Evolutionary conservation across 1,139 yeast genomes (phyloP).

Genomic region (Diutina scorzettiae): DNA sequence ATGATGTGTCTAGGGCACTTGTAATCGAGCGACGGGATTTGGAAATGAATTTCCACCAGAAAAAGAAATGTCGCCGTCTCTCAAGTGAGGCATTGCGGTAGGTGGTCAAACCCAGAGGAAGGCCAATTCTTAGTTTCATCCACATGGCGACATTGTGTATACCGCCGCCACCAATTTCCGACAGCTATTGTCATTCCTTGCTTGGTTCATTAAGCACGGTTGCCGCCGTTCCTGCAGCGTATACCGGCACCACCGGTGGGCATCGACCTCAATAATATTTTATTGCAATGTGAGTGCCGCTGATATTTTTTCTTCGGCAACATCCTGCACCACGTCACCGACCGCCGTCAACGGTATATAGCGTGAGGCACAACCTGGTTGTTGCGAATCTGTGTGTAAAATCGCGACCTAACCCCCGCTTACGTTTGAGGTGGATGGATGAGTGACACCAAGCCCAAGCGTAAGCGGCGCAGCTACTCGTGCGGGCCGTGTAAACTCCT

Average conservation of each 20-base stretch:
- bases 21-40: too few species aligned
- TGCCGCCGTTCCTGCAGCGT: slow-evolving; percentile 1
- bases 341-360: slow-evolving; percentile 3
- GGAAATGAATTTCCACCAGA: too few species aligned
- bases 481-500: slow-evolving; percentile 46
- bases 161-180: too few species aligned
- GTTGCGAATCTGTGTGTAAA: too few species aligned
- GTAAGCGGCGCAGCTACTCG: slow-evolving; percentile 38
- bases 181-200: too few species aligned
- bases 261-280: background rate
- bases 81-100: too few species aligned
- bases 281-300: background rate
- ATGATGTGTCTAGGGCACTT: too few species aligned
- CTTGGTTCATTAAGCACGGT: too few species aligned
- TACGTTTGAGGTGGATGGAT: background rate
- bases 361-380: background rate
- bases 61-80: too few species aligned
- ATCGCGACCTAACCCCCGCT: background rate
- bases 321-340: background rate
- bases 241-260: background rate
- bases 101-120: too few species aligned
- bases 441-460: slow-evolving; percentile 10
- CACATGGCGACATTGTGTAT: too few species aligned
- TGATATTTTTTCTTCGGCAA: background rate
- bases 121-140: too few species aligned